Evolutionary conservation across 2,329 filamentous ascomycete genomes (phyloP).

Genomic region (Fusarium solani-melongenae): DNA sequence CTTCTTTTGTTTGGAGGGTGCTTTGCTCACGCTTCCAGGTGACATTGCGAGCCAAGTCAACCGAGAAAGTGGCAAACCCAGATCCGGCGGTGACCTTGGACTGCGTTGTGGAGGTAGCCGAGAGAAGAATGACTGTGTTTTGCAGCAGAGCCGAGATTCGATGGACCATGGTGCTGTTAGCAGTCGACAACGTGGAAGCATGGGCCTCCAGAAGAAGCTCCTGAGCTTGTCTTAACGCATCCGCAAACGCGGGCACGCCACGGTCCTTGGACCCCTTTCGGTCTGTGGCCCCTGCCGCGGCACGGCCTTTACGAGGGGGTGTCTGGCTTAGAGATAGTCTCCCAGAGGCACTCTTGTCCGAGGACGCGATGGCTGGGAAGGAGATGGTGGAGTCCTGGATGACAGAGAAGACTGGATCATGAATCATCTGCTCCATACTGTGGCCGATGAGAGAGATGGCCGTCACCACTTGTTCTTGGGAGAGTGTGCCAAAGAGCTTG

Average conservation of each 20-base stretch:
- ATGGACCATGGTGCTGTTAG: conserved; percentile 70
- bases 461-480: conserved; percentile 68
- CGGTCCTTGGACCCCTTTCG: conserved; percentile 47
- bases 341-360: conserved; percentile 54
- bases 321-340: conserved; percentile 50
- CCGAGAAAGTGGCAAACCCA: conserved; percentile 69
- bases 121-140: conserved; percentile 73
- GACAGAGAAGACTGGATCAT: conserved; percentile 87
- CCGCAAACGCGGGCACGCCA: conserved; percentile 59
- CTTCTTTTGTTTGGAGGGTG: conserved; percentile 57
- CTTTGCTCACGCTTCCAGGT: conserved; percentile 74
- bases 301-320: conserved; percentile 48
- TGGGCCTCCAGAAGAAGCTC: conserved; percentile 74
- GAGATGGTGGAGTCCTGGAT: conserved; percentile 94
- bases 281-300: conserved; percentile 29
- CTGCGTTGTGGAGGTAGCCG: conserved; percentile 65
- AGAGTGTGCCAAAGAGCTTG: conserved; percentile 52
- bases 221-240: conserved; percentile 72
- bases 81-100: conserved; percentile 60
- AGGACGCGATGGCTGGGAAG: conserved; percentile 73
- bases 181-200: conserved; percentile 62
- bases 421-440: conserved; percentile 77
- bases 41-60: conserved; percentile 77
- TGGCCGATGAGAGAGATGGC: conserved; percentile 76
- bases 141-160: conserved; percentile 72